These are phyloP conservation scores for Fusarium cyanostomum DNA, from an alignment of 2,329 filamentous ascomycete genomes.

Conservation along the genomic window DNA sequence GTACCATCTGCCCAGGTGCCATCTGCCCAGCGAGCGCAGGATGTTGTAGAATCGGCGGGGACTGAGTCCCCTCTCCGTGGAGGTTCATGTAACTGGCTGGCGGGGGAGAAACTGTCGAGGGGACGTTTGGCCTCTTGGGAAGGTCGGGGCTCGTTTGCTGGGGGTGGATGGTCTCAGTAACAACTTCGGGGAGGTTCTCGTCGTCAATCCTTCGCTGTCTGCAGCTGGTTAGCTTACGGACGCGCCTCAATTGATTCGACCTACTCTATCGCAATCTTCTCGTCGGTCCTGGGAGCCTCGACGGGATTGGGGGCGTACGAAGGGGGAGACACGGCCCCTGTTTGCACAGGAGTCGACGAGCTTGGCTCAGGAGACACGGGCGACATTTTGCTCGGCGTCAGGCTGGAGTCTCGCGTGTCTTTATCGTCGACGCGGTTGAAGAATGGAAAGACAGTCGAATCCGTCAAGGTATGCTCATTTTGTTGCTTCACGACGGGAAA, in stretches of 20 bases:
- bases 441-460: neutral
- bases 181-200: slow-evolving; percentile 41
- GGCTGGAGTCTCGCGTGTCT: neutral
- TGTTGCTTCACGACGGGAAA: too few species aligned
- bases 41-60: slow-evolving; percentile 30
- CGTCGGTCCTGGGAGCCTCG: slow-evolving; percentile 8
- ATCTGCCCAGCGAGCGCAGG: slow-evolving; percentile 21
- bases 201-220: slow-evolving; percentile 28
- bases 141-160: neutral
- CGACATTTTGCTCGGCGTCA: slow-evolving; percentile 11
- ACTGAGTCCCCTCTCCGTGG: slow-evolving; percentile 15
- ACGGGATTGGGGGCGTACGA: slow-evolving; percentile 22
- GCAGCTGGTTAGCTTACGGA: neutral
- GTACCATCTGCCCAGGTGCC: neutral
- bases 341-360: neutral
- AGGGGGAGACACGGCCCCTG: slow-evolving; percentile 33
- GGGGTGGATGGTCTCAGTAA: slow-evolving; percentile 1
- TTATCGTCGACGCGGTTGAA: neutral
- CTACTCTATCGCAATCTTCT: slow-evolving; percentile 36
- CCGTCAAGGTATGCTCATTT: too few species aligned
- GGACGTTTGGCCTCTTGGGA: slow-evolving; percentile 2
- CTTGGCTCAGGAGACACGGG: slow-evolving; percentile 21
- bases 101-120: slow-evolving; percentile 18
- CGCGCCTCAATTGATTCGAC: neutral
- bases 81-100: slow-evolving; percentile 9